Evolutionary conservation across 352 stramenopile species (phyloP), one percentile per base, ranked within the genome.

Genomic region (Globisporangium okanoganense): DNA sequence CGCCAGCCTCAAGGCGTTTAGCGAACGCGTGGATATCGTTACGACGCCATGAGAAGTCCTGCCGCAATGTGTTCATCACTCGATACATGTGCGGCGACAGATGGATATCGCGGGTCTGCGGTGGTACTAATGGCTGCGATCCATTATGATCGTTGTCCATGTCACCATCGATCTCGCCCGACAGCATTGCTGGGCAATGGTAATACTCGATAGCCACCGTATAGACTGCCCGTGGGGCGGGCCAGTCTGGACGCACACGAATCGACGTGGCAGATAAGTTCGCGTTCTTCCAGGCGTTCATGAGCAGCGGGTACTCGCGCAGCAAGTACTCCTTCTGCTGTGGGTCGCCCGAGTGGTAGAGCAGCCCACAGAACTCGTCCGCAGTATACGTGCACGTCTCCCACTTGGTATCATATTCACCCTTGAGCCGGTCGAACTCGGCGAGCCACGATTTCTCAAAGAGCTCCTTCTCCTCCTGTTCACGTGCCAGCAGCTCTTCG

Each of bases 341-440:
- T 38, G 38, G 44, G 58, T 86, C 67, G 44, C 70, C 73, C 16
- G 70, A 81, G 48, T 78, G 73, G 56, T 82, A 87, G 31, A 90
- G 50, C 44, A 85, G 56, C 0, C 78, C 81, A 40, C 81, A 90
- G 57, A 90, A 90, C 27, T 87, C 78, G 55, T 88, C 73, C 8
- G 81, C 78, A 4, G 68, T 73, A 70, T 88, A 82, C 20, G 73
- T 87, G 58, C 81, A 90, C 13, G 78, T 87, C 55, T 86, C 70
- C 81, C 80, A 88, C 67, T 81, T 82, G 27, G 51, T 53, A 40
- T 72, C 55, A 52, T 87, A 73, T 58, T 80, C 67, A 38, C 36
- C 51, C 49, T 80, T 81, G 27, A 88, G 56, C 5, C 57, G 47
- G 3, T 82, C 70, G 48, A 90, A 90, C 57, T 86, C 78, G 6